Evolutionary conservation across 176 grass and related monocot genomes (phyloP).

Genomic region (Aegilops bicornis): DNA sequence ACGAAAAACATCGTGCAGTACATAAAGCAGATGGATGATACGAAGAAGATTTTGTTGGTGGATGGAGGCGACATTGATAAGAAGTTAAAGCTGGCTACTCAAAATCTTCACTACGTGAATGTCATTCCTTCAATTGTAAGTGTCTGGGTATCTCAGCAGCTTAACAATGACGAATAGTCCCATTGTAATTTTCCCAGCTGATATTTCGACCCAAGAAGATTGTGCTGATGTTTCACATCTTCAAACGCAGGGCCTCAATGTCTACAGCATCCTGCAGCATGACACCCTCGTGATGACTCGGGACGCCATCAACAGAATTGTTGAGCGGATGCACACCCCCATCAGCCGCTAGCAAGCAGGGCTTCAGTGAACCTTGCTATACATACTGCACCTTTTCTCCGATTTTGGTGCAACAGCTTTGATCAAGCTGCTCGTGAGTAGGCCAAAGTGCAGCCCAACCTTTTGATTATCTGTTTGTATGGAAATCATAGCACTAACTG

Average conservation of each 20-base stretch:
- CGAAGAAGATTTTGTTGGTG: constrained; percentile 81
- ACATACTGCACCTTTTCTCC: not conserved
- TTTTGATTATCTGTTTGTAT: not conserved
- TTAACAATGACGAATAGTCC: not conserved
- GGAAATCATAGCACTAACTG: not conserved
- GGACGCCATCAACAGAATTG: constrained; percentile 70
- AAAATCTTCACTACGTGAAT: constrained; percentile 85
- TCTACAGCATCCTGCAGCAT: constrained; percentile 91
- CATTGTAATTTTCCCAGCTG: not conserved
- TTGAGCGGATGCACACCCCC: constrained; percentile 78
- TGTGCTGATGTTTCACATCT: constrained; percentile 3
- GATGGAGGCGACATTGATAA: constrained; percentile 67
- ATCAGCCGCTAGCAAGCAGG: constrained; percentile 50
- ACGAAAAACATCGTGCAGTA: constrained; percentile 82
- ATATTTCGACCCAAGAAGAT: not conserved
- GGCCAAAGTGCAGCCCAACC: not conserved
- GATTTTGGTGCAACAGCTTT: not conserved
- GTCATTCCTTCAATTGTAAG: constrained; percentile 81
- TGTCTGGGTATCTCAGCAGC: constrained; percentile 5
- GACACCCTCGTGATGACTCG: constrained; percentile 77
- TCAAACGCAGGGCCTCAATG: constrained; percentile 66
- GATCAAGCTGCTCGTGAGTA: not conserved
- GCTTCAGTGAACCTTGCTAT: not conserved
- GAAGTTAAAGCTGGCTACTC: constrained; percentile 75
- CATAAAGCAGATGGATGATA: constrained; percentile 57